Base-by-base conservation (phyloP, 192 early-diverging fungal species). In the Fimicolochytrium jonesii region DNA sequence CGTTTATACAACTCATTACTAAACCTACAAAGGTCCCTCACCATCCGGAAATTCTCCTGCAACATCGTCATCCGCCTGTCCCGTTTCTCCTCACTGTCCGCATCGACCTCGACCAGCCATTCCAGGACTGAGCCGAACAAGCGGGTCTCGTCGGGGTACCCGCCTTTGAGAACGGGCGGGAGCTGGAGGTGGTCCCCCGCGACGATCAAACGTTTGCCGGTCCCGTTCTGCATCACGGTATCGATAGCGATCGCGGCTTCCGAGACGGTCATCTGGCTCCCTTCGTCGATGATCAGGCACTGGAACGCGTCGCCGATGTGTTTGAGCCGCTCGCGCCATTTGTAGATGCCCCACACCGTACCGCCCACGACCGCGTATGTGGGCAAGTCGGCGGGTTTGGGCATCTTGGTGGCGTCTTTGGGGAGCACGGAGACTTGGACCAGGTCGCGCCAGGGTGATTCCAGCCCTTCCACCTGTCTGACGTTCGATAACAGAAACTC, bases 31-130 rank as follows among this genome's bases (percentile, higher is more conserved):
- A 75, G 28, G 15, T 46, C 33, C 6, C 2, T 20, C 11, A 75
- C 68, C 49, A 75, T 73, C 15, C 73, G 73, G 48, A 72, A 75
- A 39, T 75, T 75, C 36, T 72, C 69, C 29, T 6, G 67, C 49
- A 75, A 56, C 59, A 73, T 63, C 9, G 45, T 23, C 18, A 54
- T 67, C 1, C 56, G 13, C 25, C 22, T 22, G 22, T 32, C 18
- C 17, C 18, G 13, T 28, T 11, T 20, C 0, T 25, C 34, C 26
- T 63, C 61, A 11, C 31, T 18, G 1, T 43, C 29, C 26, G 7
- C 18, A 15, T 48, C 52, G 6, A 10, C 31, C 11, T 33, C 30
- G 47, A 72, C n/a, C 36, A 72, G 26, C 28, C 73, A 73, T 15
- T 61, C 65, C 3, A 75, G 36, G 10, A 75, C 56, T 7, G 73